Base-by-base conservation (phyloP, 2,329 filamentous ascomycete genomes). In the Fusarium haematococcum region DNA sequence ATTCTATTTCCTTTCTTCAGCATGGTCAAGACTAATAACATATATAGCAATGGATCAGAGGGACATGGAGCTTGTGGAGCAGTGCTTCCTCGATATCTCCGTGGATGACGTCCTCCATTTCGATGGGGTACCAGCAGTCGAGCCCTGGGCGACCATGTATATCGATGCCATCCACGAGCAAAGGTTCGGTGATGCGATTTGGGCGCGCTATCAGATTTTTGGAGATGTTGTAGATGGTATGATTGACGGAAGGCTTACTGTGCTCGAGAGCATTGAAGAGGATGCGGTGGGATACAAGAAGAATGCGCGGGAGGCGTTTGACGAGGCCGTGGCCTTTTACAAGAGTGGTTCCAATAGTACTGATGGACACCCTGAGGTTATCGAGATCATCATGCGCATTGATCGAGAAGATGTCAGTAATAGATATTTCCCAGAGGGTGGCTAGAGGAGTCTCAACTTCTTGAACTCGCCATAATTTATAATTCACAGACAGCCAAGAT, bases 51-150 rank as follows among this genome's bases (percentile, higher is more conserved):
- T 56, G 30, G 33, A n/a, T 16, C 52, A 14, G 13, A 57, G 37
- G 35, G 57, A 41, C 41, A 45, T 33, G 11, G 6, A 43, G 27
- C 8, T 30, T 25, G 27, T 35, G 43, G 57, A 66, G 64, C 63
- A 65, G 35, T 41, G 48, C 13, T 65, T 58, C 50, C 60, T 58
- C n/a, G 65, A 58, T 43, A 43, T 57, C 50, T n/a, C 65, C 11
- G 41, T 63, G 10, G 13, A 63, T 14, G 5, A 23, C 27, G 35
- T 68, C 33, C 61, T 65, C 54, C 23, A 60, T 30, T 5, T 71
- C 35, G 27, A 80, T 78, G 52, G 75, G 78, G 8, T 84, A 67
- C 58, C 84, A 80, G 58, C 56, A 59, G 23, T 64, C 23, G 41
- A 84, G 25, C 57, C 11, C 60, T 79, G 78, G 41, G 81, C 43